A percentile compares a stretch with the other conserved stretches of the same genome.
Conservation (phyloP, 1,284 basidiomycete species). For the Cutaneotrichosporon sp. region DNA sequence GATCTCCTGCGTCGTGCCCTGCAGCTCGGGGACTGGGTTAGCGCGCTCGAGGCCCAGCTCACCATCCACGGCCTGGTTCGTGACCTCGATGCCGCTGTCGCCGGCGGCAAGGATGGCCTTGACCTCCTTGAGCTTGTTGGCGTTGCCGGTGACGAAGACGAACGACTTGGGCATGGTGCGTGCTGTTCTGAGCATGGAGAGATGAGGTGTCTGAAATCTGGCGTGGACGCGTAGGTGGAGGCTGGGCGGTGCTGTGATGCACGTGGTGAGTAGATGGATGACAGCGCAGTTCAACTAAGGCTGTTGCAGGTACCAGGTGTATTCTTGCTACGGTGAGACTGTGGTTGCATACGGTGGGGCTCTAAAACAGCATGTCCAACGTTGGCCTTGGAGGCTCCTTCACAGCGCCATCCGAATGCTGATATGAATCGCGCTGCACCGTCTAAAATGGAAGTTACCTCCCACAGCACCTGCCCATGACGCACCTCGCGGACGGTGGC, state of each 20-base stretch:
- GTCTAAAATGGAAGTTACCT: too few species aligned
- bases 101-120: constrained; percentile 55
- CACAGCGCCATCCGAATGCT: too few species aligned
- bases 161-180: not conserved
- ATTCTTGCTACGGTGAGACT: too few species aligned
- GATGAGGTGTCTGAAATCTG: not conserved
- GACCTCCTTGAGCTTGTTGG: constrained; percentile 90
- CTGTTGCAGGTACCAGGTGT: too few species aligned
- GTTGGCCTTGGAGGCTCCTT: too few species aligned
- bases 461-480: not conserved
- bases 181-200: not conserved
- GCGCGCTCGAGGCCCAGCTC: constrained; percentile 20
- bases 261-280: not conserved
- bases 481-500: not conserved
- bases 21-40: constrained; percentile 80
- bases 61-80: constrained; percentile 48
- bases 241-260: not conserved
- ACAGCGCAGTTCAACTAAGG: not conserved
- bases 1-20: constrained; percentile 89
- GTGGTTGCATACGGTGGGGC: too few species aligned
- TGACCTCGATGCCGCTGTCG: constrained; percentile 41
- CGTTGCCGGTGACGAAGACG: constrained; percentile 94
- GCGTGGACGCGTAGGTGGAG: not conserved
- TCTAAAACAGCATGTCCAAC: too few species aligned
- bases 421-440: too few species aligned